Percentiles rank a stretch among this genome's conserved stretches.
Conservation (phyloP, 306 rosid genomes). For the Corylus heterophylla region DNA sequence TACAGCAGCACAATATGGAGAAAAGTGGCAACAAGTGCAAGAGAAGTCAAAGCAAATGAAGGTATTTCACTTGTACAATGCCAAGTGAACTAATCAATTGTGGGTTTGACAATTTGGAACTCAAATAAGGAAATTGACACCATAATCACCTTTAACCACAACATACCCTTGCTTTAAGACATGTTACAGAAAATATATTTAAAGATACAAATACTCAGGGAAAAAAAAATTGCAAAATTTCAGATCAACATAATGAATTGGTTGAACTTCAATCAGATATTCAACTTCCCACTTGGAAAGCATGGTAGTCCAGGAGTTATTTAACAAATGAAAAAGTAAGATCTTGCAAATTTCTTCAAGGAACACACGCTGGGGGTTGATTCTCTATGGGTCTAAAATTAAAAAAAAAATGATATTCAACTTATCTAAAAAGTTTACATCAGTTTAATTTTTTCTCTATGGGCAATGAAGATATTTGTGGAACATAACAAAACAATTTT, state of each 20-base stretch:
- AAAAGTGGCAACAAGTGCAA: not conserved
- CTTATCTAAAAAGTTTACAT: not conserved
- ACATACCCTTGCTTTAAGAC: not conserved
- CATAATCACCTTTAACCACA: not conserved
- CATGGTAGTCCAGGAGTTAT: not conserved
- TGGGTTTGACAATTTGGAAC: not conserved
- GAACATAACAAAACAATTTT: too few relatives aligned
- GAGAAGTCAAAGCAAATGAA: not conserved
- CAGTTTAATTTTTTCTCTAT: not conserved
- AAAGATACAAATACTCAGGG: not conserved
- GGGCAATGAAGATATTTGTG: not conserved
- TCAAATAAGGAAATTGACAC: not conserved
- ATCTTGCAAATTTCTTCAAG: not conserved
- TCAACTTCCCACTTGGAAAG: not conserved
- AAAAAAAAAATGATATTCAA: not conserved
- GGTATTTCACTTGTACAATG: conserved; percentile 4
- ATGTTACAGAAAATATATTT: not conserved
- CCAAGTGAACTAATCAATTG: not conserved
- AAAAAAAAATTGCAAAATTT: not conserved
- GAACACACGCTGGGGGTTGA: too few relatives aligned
- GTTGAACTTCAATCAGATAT: not conserved
- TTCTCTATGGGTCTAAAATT: too few relatives aligned
- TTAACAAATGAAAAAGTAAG: not conserved
- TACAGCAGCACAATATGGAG: conserved; percentile 11
- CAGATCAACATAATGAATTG: conserved; percentile 7